A percentile compares a stretch with the other conserved stretches of the same genome.
Conservation (phyloP, 805 yeast genomes). For the Candida wancherniae region DNA sequence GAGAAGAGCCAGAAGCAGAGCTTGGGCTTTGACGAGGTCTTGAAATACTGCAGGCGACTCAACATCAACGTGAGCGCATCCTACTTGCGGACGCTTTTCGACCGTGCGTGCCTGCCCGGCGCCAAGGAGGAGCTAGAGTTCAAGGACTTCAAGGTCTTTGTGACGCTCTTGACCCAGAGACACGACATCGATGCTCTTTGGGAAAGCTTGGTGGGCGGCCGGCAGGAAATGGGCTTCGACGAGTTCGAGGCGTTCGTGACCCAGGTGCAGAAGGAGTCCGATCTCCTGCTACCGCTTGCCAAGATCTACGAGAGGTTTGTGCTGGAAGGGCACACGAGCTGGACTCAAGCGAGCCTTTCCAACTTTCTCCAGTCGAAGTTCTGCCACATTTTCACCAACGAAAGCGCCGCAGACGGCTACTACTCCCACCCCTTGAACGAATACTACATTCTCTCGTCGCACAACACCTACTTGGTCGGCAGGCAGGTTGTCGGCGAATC, state of each 20-base stretch:
- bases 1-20: constrained; percentile 23
- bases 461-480: constrained; percentile 87
- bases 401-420: constrained; percentile 16
- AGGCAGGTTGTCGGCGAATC: constrained; percentile 84
- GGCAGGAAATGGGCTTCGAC: constrained; percentile 18
- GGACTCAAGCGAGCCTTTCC: constrained; percentile 5
- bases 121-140: constrained; percentile 48
- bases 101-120: constrained; percentile 30
- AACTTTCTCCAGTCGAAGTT: constrained; percentile 10
- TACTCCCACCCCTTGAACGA: constrained; percentile 63
- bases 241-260: constrained; percentile 37
- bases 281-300: constrained; percentile 21
- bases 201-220: constrained; percentile 24
- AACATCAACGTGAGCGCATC: constrained; percentile 67
- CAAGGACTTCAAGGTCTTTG: constrained; percentile 71
- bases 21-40: constrained; percentile 62
- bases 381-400: constrained; percentile 8
- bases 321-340: constrained; percentile 13
- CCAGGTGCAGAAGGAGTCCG: constrained; percentile 44
- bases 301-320: constrained; percentile 28
- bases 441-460: constrained; percentile 89
- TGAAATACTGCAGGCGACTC: constrained; percentile 57
- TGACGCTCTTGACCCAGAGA: constrained; percentile 59
- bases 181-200: constrained; percentile 56
- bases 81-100: constrained; percentile 48